Evolutionary conservation across 345 rosid genomes (phyloP).

Genomic region (Camelina hispida): DNA sequence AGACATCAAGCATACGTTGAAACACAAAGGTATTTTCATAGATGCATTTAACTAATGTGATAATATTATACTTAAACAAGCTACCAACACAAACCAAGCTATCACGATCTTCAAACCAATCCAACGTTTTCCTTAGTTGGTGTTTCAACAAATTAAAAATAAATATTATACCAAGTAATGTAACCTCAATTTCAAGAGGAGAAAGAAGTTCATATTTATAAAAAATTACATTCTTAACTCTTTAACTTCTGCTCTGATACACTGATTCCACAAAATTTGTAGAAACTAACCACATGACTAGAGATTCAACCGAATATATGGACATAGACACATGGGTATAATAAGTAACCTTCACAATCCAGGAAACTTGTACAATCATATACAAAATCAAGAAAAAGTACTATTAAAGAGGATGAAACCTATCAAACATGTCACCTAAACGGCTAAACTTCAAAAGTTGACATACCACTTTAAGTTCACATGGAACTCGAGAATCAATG

Average conservation of each 20-base stretch:
- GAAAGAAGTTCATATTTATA: not conserved
- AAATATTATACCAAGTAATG: not conserved
- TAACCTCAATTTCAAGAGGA: not conserved
- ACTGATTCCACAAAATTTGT: not conserved
- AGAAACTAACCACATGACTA: not conserved
- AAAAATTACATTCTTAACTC: not conserved
- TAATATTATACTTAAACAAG: not conserved
- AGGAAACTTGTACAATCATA: not conserved
- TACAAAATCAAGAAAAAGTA: not conserved
- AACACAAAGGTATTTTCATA: not conserved
- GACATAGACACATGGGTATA: not conserved
- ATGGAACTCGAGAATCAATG: not conserved
- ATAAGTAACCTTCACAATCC: not conserved
- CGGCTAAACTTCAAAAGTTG: not conserved
- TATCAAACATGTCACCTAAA: not conserved
- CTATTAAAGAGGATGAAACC: too few species aligned
- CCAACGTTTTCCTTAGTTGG: not conserved
- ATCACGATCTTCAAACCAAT: slow-evolving; percentile 5
- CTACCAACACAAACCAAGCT: not conserved
- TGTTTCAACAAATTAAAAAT: too few species aligned
- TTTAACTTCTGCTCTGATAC: not conserved
- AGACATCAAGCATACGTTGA: slow-evolving; percentile 6
- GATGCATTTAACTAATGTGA: not conserved
- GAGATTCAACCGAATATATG: not conserved
- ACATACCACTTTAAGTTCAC: not conserved